Percentiles rank a stretch among this genome's conserved stretches.
phyloP scores from a whole-genome alignment of 2,329 filamentous ascomycete species.

The Microdochium trichocladiopsis region DNA sequence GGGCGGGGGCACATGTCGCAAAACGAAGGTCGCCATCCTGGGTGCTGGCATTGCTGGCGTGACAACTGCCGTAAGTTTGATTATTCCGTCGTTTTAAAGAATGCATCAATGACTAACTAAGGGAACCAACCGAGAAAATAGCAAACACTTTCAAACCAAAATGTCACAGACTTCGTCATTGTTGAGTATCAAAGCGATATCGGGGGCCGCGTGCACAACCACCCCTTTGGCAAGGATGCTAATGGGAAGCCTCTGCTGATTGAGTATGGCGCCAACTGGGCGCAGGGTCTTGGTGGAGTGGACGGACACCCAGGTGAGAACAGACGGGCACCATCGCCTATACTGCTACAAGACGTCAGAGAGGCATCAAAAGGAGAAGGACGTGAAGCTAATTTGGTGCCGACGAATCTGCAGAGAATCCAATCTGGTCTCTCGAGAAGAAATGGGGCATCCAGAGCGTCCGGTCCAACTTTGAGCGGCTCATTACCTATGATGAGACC shows the following conservation, averaged over 20 bases:
- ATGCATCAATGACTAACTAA: too few relatives aligned
- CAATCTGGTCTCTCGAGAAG: constrained; percentile 55
- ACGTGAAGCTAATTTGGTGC: too few relatives aligned
- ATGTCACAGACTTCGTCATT: constrained; percentile 56
- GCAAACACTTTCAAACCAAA: constrained; percentile 54
- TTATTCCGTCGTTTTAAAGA: too few relatives aligned
- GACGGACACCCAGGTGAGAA: too few relatives aligned
- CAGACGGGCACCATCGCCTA: too few relatives aligned
- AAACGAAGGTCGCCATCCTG: constrained; percentile 32
- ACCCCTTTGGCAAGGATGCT: constrained; percentile 41
- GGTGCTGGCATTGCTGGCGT: constrained; percentile 58
- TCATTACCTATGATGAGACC: constrained; percentile 53
- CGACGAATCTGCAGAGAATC: too few relatives aligned
- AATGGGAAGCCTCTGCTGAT: constrained; percentile 34
- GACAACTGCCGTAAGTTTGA: constrained; percentile 42
- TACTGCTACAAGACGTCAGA: too few relatives aligned
- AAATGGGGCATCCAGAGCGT: constrained; percentile 49
- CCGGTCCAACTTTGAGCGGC: constrained; percentile 50
- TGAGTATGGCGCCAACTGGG: constrained; percentile 64
- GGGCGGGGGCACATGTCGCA: constrained; percentile 12
- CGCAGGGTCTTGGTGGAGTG: constrained; percentile 20
- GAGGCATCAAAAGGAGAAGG: too few relatives aligned
- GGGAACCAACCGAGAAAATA: too few relatives aligned
- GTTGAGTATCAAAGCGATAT: constrained; percentile 56
- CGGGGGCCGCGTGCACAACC: constrained; percentile 54